These are phyloP conservation scores for Stereocaulon alpinum DNA, from an alignment of 495 filamentous ascomycete genomes.

Conservation along the genomic window DNA sequence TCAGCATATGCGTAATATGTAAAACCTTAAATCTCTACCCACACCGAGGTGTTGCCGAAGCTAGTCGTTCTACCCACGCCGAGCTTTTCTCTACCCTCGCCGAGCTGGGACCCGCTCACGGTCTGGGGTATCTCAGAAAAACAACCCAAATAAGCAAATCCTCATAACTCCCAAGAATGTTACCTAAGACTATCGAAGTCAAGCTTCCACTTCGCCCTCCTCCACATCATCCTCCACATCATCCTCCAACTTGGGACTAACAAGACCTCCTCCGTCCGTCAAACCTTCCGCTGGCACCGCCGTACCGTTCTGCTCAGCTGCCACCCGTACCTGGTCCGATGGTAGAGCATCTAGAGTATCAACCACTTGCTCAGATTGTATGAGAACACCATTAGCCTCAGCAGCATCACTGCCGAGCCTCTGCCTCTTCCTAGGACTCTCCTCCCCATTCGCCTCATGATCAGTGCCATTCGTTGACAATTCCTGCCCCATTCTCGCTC, in stretches of 20 bases:
- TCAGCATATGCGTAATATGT: no score
- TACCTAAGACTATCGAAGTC: not conserved
- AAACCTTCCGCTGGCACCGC: not conserved
- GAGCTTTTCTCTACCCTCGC: no score
- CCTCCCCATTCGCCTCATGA: not conserved
- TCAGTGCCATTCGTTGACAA: not conserved
- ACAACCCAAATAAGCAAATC: not conserved
- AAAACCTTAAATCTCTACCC: no score
- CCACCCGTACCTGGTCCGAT: not conserved
- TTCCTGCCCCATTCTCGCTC: not conserved
- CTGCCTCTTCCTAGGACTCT: constrained; percentile 12
- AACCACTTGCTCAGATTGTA: not conserved
- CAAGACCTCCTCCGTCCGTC: constrained; percentile 4
- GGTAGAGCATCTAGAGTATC: not conserved
- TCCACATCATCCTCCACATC: constrained; percentile 20
- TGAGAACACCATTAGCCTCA: not conserved
- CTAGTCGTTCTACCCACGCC: no score
- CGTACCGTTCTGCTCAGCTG: not conserved
- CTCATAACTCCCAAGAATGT: not conserved
- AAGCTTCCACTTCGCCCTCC: constrained; percentile 22
- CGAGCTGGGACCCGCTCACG: no score
- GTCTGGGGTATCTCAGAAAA: not conserved
- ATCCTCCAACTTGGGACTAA: constrained; percentile 15
- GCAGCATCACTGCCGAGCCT: not conserved
- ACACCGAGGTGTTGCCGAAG: no score